Conservation (phyloP, 345 rosid genomes). For the Turnera subulata region DNA sequence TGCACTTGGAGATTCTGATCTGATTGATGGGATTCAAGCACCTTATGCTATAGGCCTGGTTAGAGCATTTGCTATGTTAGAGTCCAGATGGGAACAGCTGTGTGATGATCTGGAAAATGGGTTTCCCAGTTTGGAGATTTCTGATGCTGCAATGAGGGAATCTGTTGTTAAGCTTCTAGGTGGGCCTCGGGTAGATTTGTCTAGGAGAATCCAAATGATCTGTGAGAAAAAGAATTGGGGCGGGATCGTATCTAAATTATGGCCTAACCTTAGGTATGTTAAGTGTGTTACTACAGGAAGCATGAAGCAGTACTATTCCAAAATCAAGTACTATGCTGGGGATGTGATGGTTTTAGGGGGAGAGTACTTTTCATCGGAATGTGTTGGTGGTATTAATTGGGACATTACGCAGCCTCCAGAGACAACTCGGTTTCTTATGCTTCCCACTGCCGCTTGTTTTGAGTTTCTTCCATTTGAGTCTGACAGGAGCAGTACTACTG, state of each 20-base stretch:
- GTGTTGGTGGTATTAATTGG: constrained; percentile 39
- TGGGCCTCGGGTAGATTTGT: constrained; percentile 39
- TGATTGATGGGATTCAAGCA: constrained; percentile 35
- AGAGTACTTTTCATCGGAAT: constrained; percentile 50
- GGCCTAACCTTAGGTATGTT: constrained; percentile 43
- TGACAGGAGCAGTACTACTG: too few species aligned
- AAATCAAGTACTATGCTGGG: constrained; percentile 41
- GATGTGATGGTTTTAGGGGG: too few species aligned
- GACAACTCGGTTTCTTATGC: too few species aligned
- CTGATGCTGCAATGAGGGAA: constrained; percentile 32
- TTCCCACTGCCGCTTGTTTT: too few species aligned
- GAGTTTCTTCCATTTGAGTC: constrained; percentile 35
- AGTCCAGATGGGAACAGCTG: constrained; percentile 41
- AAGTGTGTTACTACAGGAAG: constrained; percentile 47
- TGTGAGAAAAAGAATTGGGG: constrained; percentile 35
- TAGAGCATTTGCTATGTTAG: constrained; percentile 27
- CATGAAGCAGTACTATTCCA: constrained; percentile 43
- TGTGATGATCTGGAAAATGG: constrained; percentile 45
- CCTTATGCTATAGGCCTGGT: constrained; percentile 39
- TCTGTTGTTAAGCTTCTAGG: constrained; percentile 35
- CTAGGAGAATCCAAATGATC: constrained; percentile 27
- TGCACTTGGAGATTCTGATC: constrained; percentile 35
- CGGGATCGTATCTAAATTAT: constrained; percentile 41
- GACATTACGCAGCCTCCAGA: constrained; percentile 43
- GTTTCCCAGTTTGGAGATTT: constrained; percentile 27